Conservation (phyloP, 768 basidiomycete species). For the Phaeotremella skinneri region DNA sequence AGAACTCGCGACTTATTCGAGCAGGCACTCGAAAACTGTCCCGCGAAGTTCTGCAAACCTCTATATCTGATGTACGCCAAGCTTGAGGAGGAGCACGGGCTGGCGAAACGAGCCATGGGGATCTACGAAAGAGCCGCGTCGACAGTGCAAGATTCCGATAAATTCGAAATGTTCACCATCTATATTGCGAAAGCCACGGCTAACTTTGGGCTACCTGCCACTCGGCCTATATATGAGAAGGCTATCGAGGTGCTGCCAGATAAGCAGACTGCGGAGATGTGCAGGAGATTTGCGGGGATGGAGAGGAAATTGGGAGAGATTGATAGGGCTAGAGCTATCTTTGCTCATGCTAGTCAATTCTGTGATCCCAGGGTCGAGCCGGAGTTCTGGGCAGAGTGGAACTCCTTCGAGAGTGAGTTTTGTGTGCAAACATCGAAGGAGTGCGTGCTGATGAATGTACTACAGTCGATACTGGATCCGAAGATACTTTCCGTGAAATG, state of each 20-base stretch:
- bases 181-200: conserved; percentile 96
- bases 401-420: conserved; percentile 74
- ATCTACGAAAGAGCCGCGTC: conserved; percentile 91
- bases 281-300: conserved; percentile 87
- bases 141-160: conserved; percentile 82
- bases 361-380: conserved; percentile 86
- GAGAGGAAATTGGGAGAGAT: conserved; percentile 99
- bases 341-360: conserved; percentile 97
- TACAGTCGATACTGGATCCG: conserved; percentile 85
- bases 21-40: conserved; percentile 94
- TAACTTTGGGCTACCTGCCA: conserved; percentile 94
- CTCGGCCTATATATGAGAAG: conserved; percentile 91
- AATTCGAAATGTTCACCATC: conserved; percentile 96
- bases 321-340: conserved; percentile 92
- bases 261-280: conserved; percentile 94
- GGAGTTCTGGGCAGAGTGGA: conserved; percentile 96
- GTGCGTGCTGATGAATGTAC: conserved; percentile 4
- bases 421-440: background rate
- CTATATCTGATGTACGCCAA: conserved; percentile 95
- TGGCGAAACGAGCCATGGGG: conserved; percentile 92
- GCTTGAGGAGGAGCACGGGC: conserved; percentile 88
- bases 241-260: conserved; percentile 92
- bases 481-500: conserved; percentile 83
- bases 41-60: conserved; percentile 88
- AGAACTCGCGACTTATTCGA: conserved; percentile 96